phyloP scores from a whole-genome alignment of 2,329 filamentous ascomycete species.

The Dothistroma pini region DNA sequence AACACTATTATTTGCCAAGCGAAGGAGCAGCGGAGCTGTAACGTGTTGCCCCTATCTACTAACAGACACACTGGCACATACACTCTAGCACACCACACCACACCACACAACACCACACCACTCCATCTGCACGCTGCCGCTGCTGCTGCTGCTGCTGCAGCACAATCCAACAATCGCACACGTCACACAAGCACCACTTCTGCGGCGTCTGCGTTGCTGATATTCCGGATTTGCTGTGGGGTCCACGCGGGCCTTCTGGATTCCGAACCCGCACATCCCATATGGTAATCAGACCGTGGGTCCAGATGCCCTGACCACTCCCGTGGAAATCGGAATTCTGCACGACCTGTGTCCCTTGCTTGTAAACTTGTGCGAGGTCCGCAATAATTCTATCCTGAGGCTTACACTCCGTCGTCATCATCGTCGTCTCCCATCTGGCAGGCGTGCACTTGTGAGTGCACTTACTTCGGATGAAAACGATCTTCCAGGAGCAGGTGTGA shows the following conservation, averaged over 20 bases:
- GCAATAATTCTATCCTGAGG: not conserved
- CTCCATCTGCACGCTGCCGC: not conserved
- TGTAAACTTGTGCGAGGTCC: not conserved
- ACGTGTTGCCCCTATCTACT: not conserved
- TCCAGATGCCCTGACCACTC: not conserved
- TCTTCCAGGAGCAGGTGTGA: not conserved
- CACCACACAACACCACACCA: not conserved
- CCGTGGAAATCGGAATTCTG: not conserved
- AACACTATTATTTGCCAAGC: not conserved
- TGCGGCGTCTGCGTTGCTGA: not conserved
- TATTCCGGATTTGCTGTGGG: not conserved
- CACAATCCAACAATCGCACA: not conserved
- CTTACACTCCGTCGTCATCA: not conserved
- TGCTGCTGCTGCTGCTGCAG: not conserved
- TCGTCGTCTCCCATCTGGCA: not conserved
- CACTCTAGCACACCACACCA: not conserved
- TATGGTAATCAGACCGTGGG: not conserved
- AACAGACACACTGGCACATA: not conserved
- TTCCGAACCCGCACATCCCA: not conserved
- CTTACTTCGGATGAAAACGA: not conserved
- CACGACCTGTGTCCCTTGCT: conserved; percentile 1
- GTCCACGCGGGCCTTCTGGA: not conserved
- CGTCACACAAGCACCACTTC: conserved; percentile 1
- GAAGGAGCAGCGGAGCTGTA: not conserved
- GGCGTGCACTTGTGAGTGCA: not conserved